Percentiles rank a stretch among this genome's conserved stretches.
phyloP scores from a whole-genome alignment of 208 protist species.

The Phytomonas serpens region DNA sequence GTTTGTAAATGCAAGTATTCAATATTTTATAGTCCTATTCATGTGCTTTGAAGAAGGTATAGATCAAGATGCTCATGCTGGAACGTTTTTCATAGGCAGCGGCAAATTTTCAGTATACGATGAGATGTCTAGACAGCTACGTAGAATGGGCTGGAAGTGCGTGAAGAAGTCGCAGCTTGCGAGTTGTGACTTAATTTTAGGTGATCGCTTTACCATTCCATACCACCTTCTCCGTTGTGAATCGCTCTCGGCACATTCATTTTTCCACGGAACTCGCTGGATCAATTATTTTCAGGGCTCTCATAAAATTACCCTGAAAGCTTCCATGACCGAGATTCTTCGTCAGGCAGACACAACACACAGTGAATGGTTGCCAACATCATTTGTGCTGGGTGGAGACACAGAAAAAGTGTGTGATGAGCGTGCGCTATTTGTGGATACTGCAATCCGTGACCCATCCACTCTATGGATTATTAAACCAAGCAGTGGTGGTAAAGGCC shows the following conservation, averaged over 20 bases:
- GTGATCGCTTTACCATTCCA: conserved; percentile 74
- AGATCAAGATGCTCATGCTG: not conserved
- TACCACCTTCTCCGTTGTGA: conserved; percentile 64
- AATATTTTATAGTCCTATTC: not conserved
- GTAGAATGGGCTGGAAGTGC: conserved; percentile 37
- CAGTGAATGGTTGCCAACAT: conserved; percentile 61
- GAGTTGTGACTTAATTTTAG: conserved; percentile 59
- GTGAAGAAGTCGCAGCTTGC: conserved; percentile 17
- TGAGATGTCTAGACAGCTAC: conserved; percentile 66
- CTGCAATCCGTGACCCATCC: conserved; percentile 16
- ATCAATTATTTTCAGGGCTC: conserved; percentile 88
- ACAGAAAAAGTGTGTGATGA: conserved; percentile 44
- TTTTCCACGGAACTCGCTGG: conserved; percentile 60
- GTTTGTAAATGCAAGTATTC: not conserved
- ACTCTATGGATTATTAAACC: conserved; percentile 87
- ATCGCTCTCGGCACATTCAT: conserved; percentile 32
- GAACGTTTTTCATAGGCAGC: conserved; percentile 39
- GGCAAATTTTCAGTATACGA: conserved; percentile 80
- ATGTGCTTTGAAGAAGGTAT: not conserved
- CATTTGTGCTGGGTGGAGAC: conserved; percentile 64
- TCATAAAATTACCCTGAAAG: conserved; percentile 78
- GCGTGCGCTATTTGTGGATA: conserved; percentile 31
- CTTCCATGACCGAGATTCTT: conserved; percentile 57
- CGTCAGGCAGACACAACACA: conserved; percentile 28
- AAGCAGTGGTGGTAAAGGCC: conserved; percentile 67